Conservation (phyloP, 805 yeast species). For the Naumovozyma castellii region DNA sequence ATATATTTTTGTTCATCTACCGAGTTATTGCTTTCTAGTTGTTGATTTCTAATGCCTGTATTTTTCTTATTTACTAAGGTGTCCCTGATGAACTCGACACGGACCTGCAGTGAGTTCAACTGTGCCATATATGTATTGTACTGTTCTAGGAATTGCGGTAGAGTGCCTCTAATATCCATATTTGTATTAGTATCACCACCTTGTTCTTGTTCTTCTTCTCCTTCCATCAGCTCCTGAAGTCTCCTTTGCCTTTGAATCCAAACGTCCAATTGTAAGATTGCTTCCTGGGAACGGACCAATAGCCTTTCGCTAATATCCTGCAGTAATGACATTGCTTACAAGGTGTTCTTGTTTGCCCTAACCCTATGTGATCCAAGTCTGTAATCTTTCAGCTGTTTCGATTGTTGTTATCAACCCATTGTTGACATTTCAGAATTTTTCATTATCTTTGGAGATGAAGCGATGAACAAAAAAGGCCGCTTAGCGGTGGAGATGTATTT, state of each 20-base stretch:
- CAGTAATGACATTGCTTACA: slow-evolving; percentile 7
- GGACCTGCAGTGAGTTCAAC: slow-evolving; percentile 19
- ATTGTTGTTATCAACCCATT: background rate
- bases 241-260: slow-evolving; percentile 22
- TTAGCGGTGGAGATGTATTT: slow-evolving; percentile 1
- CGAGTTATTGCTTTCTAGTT: background rate
- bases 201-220: background rate
- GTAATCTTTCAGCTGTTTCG: no score
- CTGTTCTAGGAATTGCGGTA: no score
- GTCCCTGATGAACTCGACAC: slow-evolving; percentile 18
- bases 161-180: no score
- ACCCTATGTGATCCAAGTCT: no score
- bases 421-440: slow-evolving; percentile 1
- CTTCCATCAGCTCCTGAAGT: background rate
- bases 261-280: slow-evolving; percentile 22
- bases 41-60: slow-evolving; percentile 1
- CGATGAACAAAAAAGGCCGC: background rate
- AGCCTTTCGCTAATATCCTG: slow-evolving; percentile 21
- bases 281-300: slow-evolving; percentile 24
- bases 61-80: slow-evolving; percentile 9
- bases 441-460: background rate
- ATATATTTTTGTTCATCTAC: slow-evolving; percentile 10
- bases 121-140: slow-evolving; percentile 20
- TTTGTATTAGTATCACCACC: slow-evolving; percentile 4
- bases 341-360: no score